These are phyloP conservation scores for Blastosporella zonata DNA, from an alignment of 1,284 basidiomycete species.

Conservation along the genomic window DNA sequence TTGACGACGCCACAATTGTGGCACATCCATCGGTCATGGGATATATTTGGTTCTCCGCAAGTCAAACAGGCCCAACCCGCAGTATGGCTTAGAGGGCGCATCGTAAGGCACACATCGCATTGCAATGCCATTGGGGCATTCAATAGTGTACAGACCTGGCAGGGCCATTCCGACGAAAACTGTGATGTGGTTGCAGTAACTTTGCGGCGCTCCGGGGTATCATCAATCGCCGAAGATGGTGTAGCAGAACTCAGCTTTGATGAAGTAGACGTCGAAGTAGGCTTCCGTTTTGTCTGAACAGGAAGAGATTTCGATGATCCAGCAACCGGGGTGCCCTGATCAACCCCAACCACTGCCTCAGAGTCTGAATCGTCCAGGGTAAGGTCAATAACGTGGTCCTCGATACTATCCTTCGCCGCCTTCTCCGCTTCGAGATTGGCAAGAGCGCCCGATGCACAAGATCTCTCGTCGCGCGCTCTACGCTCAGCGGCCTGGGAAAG, in stretches of 20 bases:
- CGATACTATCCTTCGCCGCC: conserved; percentile 65
- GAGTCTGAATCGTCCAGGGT: conserved; percentile 43
- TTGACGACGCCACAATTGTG: conserved; percentile 69
- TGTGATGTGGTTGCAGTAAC: background rate
- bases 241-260: conserved; percentile 8
- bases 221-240: background rate
- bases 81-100: conserved; percentile 40
- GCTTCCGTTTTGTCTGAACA: conserved; percentile 10
- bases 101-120: conserved; percentile 63
- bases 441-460: conserved; percentile 60
- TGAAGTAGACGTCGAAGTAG: conserved; percentile 8
- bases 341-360: conserved; percentile 12
- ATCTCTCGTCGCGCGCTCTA: conserved; percentile 65
- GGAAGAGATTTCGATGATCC: conserved; percentile 23
- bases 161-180: conserved; percentile 52
- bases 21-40: conserved; percentile 74
- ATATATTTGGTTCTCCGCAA: conserved; percentile 64
- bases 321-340: conserved; percentile 20
- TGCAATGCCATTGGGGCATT: conserved; percentile 50
- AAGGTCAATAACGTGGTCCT: conserved; percentile 61
- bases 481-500: conserved; percentile 73
- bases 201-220: background rate
- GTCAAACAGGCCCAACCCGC: conserved; percentile 64
- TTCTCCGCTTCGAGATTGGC: conserved; percentile 67
- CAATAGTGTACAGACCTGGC: conserved; percentile 68